Evolutionary conservation across 1,284 basidiomycete genomes (phyloP).

Genomic region (Boletus sp.): DNA sequence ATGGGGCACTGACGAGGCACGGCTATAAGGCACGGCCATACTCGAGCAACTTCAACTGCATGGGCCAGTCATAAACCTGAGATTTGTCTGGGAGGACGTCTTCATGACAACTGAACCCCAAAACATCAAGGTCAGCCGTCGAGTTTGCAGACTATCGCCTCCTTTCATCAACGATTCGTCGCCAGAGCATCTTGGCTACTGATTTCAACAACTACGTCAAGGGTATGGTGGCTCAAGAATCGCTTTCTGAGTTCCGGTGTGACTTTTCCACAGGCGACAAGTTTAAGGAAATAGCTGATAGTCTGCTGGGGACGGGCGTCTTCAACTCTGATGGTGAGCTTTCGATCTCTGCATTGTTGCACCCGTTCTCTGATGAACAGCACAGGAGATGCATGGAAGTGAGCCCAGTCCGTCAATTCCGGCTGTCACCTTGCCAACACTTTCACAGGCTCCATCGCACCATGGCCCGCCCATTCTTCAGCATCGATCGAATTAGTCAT

Average conservation of each 20-base stretch:
- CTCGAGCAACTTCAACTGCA: constrained; percentile 15
- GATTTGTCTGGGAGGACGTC: constrained; percentile 33
- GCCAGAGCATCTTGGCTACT: constrained; percentile 38
- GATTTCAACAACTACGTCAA: constrained; percentile 44
- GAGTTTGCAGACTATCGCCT: background rate
- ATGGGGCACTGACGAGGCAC: constrained; percentile 2
- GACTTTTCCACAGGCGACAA: constrained; percentile 25
- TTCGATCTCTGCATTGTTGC: background rate
- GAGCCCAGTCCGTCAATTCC: background rate
- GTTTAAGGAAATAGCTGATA: constrained; percentile 29
- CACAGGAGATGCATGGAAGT: constrained; percentile 43
- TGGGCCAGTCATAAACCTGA: constrained; percentile 28
- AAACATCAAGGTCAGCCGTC: constrained; percentile 17
- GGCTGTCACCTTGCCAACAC: background rate
- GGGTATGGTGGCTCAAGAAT: constrained; percentile 25
- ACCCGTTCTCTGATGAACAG: background rate
- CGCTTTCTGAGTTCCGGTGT: constrained; percentile 6
- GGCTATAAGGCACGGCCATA: constrained; percentile 11
- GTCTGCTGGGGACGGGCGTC: constrained; percentile 42
- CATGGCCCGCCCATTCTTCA: constrained; percentile 47
- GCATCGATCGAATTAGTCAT: constrained; percentile 42
- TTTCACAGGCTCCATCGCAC: constrained; percentile 39
- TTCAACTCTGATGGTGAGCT: constrained; percentile 44
- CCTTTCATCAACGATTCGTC: background rate
- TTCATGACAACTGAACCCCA: constrained; percentile 37